phyloP scores from a whole-genome alignment of 202 grass and related monocot species.

The Zoysia matrella region DNA sequence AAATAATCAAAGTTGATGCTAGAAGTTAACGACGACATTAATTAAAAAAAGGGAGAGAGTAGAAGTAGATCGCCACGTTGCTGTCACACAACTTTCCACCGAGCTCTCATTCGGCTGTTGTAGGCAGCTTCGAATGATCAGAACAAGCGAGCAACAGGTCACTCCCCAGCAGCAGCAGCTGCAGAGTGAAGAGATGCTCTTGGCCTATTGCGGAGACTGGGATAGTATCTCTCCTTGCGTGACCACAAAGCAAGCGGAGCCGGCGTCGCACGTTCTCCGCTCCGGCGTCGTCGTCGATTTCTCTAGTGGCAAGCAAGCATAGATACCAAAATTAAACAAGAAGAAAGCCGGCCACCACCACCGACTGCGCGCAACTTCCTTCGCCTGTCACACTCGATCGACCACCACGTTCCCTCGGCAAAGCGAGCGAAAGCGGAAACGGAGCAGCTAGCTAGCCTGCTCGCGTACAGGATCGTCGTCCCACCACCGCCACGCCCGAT shows the following conservation, averaged over 20 bases:
- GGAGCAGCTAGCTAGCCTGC: not conserved
- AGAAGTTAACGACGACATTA: too few relatives aligned
- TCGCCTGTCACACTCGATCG: not conserved
- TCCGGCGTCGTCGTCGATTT: constrained; percentile 7
- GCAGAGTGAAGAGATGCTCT: not conserved
- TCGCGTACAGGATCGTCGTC: constrained; percentile 9
- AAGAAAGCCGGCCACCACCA: not conserved
- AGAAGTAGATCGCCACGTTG: not conserved
- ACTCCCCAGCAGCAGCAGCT: not conserved
- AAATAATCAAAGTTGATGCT: too few relatives aligned
- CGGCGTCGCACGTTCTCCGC: constrained; percentile 13
- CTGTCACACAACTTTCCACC: not conserved
- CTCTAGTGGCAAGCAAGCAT: constrained; percentile 68
- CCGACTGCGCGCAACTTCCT: not conserved
- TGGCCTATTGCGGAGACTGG: not conserved
- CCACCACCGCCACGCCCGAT: constrained; percentile 30
- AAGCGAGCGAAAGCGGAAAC: constrained; percentile 19
- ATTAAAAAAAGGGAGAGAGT: too few relatives aligned
- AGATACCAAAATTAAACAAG: constrained; percentile 22
- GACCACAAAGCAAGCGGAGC: constrained; percentile 46
- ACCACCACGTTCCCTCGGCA: constrained; percentile 7
- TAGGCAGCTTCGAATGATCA: not conserved
- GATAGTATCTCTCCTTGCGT: constrained; percentile 38
- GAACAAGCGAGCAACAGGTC: not conserved
- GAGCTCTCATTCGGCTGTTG: not conserved